Percentiles rank a stretch among this genome's conserved stretches.
Evolutionary conservation across 495 filamentous ascomycete species (phyloP).

Genomic region (Penicillium atrosanguineum): DNA sequence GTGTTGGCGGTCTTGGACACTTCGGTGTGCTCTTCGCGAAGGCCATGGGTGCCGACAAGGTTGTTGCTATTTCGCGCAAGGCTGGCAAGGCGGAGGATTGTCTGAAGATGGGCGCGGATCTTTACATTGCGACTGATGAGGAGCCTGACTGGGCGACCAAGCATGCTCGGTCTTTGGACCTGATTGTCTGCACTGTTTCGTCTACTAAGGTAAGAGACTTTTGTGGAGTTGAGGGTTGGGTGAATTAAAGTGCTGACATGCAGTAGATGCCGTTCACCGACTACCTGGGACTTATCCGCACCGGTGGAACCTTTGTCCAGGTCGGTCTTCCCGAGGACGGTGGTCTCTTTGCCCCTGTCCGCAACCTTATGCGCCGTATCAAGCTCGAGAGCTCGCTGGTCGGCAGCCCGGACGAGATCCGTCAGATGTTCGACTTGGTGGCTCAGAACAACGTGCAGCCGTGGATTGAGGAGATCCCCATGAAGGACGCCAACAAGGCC

Average conservation of each 20-base stretch:
- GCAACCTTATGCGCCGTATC: conserved; percentile 60
- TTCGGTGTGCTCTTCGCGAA: conserved; percentile 59
- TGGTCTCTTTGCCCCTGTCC: conserved; percentile 57
- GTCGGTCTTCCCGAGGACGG: conserved; percentile 74
- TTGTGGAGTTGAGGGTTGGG: neutral
- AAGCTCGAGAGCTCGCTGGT: conserved; percentile 72
- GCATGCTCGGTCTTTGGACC: conserved; percentile 65
- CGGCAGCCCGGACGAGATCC: conserved; percentile 69
- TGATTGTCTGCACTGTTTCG: conserved; percentile 82
- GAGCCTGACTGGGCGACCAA: conserved; percentile 69
- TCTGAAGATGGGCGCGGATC: conserved; percentile 56
- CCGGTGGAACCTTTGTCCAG: conserved; percentile 74
- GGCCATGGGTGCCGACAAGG: conserved; percentile 71
- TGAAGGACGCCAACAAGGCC: conserved; percentile 74
- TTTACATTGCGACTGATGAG: conserved; percentile 82
- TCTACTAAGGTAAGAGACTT: conserved; percentile 46
- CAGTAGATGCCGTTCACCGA: conserved; percentile 64
- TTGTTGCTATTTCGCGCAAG: conserved; percentile 76
- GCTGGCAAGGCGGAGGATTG: conserved; percentile 67
- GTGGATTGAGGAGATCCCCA: conserved; percentile 67
- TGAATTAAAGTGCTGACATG: conserved; percentile 1
- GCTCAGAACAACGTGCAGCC: conserved; percentile 67
- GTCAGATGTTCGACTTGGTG: conserved; percentile 78
- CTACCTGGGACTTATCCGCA: conserved; percentile 67
- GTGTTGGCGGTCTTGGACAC: conserved; percentile 79